Conservation (phyloP, 1,284 basidiomycete genomes). For the Trichosporon faecale region DNA sequence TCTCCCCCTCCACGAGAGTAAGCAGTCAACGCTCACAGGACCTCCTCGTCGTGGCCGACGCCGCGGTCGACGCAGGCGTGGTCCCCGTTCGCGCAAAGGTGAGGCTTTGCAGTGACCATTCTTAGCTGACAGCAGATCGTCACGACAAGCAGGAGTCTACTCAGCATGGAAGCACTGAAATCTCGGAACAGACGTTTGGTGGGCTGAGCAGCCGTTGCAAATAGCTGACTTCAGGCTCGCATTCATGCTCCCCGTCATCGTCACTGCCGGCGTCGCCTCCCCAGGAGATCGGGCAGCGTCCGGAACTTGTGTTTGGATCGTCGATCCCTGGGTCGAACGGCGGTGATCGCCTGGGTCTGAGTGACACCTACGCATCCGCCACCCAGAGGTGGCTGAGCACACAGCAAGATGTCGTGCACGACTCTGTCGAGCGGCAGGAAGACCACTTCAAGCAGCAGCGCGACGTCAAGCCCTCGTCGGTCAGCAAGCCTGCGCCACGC, state of each 20-base stretch:
- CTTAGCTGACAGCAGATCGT: background rate
- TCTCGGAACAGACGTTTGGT: background rate
- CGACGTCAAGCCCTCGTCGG: background rate
- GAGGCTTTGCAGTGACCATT: background rate
- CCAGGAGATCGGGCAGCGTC: background rate
- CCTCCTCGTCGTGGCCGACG: background rate
- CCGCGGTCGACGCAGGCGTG: slow-evolving; percentile 3
- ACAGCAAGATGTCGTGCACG: background rate
- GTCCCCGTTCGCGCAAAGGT: background rate
- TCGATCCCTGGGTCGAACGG: background rate
- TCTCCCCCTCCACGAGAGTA: background rate
- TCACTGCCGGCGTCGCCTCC: background rate
- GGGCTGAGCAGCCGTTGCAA: background rate
- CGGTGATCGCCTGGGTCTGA: background rate
- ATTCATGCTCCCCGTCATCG: background rate
- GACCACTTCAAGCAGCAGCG: background rate
- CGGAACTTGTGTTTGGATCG: background rate
- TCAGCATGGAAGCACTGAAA: background rate
- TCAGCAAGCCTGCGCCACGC: background rate
- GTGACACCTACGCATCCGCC: background rate
- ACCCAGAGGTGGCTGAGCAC: slow-evolving; percentile 1
- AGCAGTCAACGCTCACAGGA: background rate
- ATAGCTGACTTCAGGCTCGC: background rate
- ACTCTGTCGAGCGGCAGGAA: background rate
- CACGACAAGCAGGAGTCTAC: background rate